These are phyloP conservation scores for Penicillium sp. DNA, from an alignment of 2,329 filamentous ascomycete genomes.

Conservation along the genomic window DNA sequence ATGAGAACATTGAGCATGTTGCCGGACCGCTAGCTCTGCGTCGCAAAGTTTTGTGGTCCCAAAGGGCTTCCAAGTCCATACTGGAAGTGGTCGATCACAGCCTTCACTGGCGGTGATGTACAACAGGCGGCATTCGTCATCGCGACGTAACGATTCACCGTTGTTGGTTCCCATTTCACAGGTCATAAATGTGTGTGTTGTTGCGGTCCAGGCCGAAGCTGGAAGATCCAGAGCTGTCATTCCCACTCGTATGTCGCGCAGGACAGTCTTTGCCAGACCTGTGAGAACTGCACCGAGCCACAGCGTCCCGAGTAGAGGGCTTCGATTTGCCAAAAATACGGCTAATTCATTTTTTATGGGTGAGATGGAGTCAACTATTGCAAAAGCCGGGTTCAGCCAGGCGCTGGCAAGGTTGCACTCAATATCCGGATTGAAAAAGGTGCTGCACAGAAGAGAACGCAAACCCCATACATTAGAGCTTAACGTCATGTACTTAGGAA, in stretches of 20 bases:
- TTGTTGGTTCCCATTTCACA: neutral
- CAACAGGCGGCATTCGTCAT: conserved; percentile 24
- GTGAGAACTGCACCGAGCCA: too few species aligned
- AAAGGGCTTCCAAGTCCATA: conserved; percentile 25
- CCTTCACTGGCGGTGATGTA: conserved; percentile 18
- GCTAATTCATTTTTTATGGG: too few species aligned
- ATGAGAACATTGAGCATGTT: conserved; percentile 22
- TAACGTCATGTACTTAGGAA: conserved; percentile 1
- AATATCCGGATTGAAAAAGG: neutral
- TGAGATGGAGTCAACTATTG: neutral
- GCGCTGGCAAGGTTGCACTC: neutral
- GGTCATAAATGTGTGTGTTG: conserved; percentile 20
- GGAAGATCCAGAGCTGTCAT: neutral
- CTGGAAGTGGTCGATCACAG: conserved; percentile 14
- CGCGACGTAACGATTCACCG: conserved; percentile 12
- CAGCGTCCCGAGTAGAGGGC: too few species aligned
- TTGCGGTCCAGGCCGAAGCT: conserved; percentile 20
- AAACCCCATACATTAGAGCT: neutral
- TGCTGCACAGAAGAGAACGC: neutral
- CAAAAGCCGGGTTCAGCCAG: neutral
- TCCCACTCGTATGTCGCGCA: too few species aligned
- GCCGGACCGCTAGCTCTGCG: conserved; percentile 17
- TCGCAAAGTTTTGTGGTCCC: conserved; percentile 17
- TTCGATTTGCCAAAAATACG: too few species aligned
- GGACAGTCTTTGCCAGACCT: too few species aligned